Evolutionary conservation across 1,284 basidiomycete species (phyloP).

Genomic region (Leccinum fallax): DNA sequence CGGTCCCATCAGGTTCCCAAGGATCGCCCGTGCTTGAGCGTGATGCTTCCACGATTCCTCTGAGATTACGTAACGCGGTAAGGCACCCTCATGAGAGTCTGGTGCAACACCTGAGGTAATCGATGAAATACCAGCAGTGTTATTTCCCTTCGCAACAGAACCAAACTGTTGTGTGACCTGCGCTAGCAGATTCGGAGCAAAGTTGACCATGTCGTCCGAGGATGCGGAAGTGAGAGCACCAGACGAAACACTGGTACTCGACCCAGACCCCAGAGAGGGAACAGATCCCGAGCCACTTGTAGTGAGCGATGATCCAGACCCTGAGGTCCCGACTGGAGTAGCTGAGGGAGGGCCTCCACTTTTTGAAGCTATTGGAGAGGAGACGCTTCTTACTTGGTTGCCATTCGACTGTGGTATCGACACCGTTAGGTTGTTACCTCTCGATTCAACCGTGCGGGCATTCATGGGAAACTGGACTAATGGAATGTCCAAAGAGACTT

Average conservation of each 20-base stretch:
- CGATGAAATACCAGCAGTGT: slow-evolving; percentile 36
- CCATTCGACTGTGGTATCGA: slow-evolving; percentile 48
- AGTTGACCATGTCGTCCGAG: slow-evolving; percentile 53
- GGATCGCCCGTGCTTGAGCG: slow-evolving; percentile 74
- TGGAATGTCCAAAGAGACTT: slow-evolving; percentile 48
- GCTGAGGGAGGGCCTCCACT: slow-evolving; percentile 39
- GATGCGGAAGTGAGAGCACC: slow-evolving; percentile 43
- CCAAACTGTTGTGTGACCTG: slow-evolving; percentile 53
- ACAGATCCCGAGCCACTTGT: slow-evolving; percentile 51
- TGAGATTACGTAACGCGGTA: slow-evolving; percentile 56
- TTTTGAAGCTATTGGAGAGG: slow-evolving; percentile 61
- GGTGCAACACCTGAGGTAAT: slow-evolving; percentile 44
- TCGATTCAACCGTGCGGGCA: slow-evolving; percentile 34
- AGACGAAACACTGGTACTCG: slow-evolving; percentile 52
- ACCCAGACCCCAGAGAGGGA: slow-evolving; percentile 57
- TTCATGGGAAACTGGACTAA: slow-evolving; percentile 49
- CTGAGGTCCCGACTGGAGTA: slow-evolving; percentile 47
- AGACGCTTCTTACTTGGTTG: slow-evolving; percentile 60
- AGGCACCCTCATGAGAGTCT: slow-evolving; percentile 42
- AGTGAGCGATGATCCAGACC: slow-evolving; percentile 57
- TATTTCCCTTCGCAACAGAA: slow-evolving; percentile 38
- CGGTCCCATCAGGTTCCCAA: slow-evolving; percentile 78
- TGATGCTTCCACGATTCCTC: slow-evolving; percentile 85
- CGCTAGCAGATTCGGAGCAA: slow-evolving; percentile 43
- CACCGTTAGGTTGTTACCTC: slow-evolving; percentile 42